phyloP scores from a whole-genome alignment of 495 filamentous ascomycete species.

The Lophiostoma macrostomum region DNA sequence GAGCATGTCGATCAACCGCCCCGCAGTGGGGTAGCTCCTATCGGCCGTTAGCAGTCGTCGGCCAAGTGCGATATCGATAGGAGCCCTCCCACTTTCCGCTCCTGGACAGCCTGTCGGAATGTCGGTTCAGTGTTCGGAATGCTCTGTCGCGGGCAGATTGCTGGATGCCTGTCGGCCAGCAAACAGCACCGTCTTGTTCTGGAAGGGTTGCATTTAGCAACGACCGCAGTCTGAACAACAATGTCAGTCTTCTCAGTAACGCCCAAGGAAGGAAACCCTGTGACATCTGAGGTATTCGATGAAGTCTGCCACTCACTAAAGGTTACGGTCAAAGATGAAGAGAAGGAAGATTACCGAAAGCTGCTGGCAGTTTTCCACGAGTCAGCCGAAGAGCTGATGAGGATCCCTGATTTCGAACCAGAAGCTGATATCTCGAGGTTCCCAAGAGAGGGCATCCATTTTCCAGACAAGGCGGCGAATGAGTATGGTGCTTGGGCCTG shows the following conservation, averaged over 20 bases:
- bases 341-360: slow-evolving; percentile 37
- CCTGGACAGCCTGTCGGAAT: background rate
- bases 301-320: slow-evolving; percentile 22
- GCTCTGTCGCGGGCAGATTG: background rate
- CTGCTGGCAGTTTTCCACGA: slow-evolving; percentile 38
- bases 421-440: slow-evolving; percentile 27
- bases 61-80: too few relatives aligned
- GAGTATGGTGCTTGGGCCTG: slow-evolving; percentile 37
- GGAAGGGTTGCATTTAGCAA: too few relatives aligned
- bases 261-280: slow-evolving; percentile 25
- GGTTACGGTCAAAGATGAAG: slow-evolving; percentile 34
- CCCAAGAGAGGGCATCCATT: slow-evolving; percentile 31
- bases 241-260: slow-evolving; percentile 25
- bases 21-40: slow-evolving; percentile 8
- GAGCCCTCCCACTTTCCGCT: too few relatives aligned
- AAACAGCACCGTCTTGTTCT: too few relatives aligned
- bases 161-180: too few relatives aligned
- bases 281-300: slow-evolving; percentile 27
- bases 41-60: too few relatives aligned
- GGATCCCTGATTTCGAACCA: slow-evolving; percentile 32
- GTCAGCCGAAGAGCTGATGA: slow-evolving; percentile 35
- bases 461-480: slow-evolving; percentile 15
- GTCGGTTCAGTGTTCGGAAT: too few relatives aligned
- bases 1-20: background rate
- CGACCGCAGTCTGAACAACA: background rate